phyloP scores from a whole-genome alignment of 305 asterid species.

The Fraxinus latifolia region DNA sequence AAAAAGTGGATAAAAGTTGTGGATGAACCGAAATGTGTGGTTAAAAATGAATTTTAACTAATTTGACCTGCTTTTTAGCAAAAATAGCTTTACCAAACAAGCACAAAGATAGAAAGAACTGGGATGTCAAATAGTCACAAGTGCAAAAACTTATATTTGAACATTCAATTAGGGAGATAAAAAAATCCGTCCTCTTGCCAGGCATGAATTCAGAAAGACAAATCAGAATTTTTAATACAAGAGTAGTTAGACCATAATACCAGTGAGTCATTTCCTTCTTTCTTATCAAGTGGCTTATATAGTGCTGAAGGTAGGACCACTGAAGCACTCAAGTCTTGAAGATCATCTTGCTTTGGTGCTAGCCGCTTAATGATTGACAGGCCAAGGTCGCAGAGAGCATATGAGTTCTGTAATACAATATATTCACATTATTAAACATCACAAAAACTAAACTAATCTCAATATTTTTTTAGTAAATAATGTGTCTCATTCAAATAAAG shows the following conservation, averaged over 20 bases:
- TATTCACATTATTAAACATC: constrained; percentile 28
- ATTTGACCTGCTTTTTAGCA: not conserved
- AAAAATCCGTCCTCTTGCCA: constrained; percentile 8
- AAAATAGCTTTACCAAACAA: not conserved
- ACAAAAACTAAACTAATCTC: constrained; percentile 22
- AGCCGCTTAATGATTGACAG: constrained; percentile 62
- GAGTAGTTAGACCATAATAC: constrained; percentile 41
- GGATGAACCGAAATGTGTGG: not conserved
- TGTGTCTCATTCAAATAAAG: constrained; percentile 16
- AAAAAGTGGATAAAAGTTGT: not conserved
- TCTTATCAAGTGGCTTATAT: constrained; percentile 57
- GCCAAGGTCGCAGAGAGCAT: constrained; percentile 86
- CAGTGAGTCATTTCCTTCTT: constrained; percentile 57
- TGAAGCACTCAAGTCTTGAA: constrained; percentile 49
- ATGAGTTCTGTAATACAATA: constrained; percentile 56
- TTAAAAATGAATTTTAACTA: not conserved
- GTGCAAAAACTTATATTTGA: constrained; percentile 11
- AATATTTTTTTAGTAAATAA: constrained; percentile 21
- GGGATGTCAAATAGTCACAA: constrained; percentile 6
- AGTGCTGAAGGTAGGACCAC: constrained; percentile 58
- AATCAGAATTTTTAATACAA: constrained; percentile 21
- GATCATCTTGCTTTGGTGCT: constrained; percentile 53
- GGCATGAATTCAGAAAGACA: constrained; percentile 16
- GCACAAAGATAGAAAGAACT: not conserved
- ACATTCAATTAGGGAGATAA: not conserved